Conservation (phyloP, 768 basidiomycete genomes). For the Macrolepiota albuminosa region DNA sequence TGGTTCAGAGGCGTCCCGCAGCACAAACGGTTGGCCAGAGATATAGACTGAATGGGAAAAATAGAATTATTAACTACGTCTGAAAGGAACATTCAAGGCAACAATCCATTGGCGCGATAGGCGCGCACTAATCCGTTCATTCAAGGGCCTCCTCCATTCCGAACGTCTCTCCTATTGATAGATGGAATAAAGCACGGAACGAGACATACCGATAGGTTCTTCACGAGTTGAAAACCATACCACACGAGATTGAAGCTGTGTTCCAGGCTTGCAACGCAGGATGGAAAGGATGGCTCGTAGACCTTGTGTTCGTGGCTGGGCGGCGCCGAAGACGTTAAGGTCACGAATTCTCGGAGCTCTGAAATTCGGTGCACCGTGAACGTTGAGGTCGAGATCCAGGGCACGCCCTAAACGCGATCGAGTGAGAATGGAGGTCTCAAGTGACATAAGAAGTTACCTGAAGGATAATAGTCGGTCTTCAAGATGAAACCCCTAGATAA, state of each 20-base stretch:
- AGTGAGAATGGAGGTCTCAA: neutral
- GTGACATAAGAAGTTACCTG: constrained; percentile 36
- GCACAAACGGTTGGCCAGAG: constrained; percentile 87
- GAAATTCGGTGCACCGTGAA: constrained; percentile 96
- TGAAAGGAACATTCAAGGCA: neutral
- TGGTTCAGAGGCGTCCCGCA: constrained; percentile 84
- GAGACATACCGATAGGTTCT: constrained; percentile 78
- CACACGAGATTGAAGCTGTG: constrained; percentile 61
- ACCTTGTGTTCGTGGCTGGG: constrained; percentile 92
- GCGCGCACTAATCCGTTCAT: neutral
- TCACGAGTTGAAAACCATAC: constrained; percentile 98
- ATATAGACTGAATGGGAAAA: constrained; percentile 59
- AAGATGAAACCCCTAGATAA: constrained; percentile 86
- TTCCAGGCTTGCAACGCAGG: constrained; percentile 68
- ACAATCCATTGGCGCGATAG: neutral
- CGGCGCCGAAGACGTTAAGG: constrained; percentile 91
- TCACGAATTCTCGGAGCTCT: constrained; percentile 72
- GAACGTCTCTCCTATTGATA: neutral
- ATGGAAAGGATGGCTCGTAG: constrained; percentile 86
- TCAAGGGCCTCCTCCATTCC: neutral
- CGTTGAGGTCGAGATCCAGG: constrained; percentile 82
- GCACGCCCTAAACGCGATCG: constrained; percentile 58
- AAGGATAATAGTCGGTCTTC: constrained; percentile 89
- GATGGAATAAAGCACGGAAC: neutral
- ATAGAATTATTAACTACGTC: constrained; percentile 7